phyloP scores from a whole-genome alignment of 2,329 filamentous ascomycete genomes.

The Keithomyces neogunnii region DNA sequence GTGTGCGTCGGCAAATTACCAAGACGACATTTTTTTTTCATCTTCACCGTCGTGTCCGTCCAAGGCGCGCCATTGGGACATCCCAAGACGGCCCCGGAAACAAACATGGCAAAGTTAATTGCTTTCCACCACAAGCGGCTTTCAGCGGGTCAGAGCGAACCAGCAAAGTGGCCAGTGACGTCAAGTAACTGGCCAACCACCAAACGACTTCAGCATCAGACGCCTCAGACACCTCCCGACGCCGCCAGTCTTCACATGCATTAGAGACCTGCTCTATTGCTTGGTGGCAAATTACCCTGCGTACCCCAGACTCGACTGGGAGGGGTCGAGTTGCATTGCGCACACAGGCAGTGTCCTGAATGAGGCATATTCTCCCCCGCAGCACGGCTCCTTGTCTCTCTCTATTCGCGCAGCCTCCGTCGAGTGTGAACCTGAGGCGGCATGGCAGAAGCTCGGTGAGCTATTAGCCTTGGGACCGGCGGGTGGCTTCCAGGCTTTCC shows the following conservation, averaged over 20 bases:
- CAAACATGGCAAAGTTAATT: background rate
- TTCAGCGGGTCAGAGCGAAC: background rate
- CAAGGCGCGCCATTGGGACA: too few species aligned
- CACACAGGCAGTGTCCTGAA: background rate
- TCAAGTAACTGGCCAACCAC: background rate
- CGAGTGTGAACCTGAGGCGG: background rate
- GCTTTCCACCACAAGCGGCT: background rate
- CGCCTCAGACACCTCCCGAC: too few species aligned
- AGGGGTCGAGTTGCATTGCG: background rate
- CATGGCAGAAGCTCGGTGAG: too few species aligned
- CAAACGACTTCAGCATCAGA: background rate
- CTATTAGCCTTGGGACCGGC: too few species aligned
- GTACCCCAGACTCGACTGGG: background rate
- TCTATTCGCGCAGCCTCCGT: background rate
- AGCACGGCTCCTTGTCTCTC: background rate
- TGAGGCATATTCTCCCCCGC: background rate
- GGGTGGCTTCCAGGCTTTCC: too few species aligned
- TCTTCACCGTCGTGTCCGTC: background rate
- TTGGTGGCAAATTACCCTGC: background rate
- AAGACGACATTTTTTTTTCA: background rate
- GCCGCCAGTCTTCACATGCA: background rate
- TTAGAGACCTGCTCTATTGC: background rate
- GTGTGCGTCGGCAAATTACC: too few species aligned
- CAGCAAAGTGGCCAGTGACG: too few species aligned
- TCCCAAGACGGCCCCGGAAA: background rate